Percentiles rank a stretch among this genome's conserved stretches.
Conservation (phyloP, 2,329 filamentous ascomycete genomes). For the Cylindrodendrum hubeiense region DNA sequence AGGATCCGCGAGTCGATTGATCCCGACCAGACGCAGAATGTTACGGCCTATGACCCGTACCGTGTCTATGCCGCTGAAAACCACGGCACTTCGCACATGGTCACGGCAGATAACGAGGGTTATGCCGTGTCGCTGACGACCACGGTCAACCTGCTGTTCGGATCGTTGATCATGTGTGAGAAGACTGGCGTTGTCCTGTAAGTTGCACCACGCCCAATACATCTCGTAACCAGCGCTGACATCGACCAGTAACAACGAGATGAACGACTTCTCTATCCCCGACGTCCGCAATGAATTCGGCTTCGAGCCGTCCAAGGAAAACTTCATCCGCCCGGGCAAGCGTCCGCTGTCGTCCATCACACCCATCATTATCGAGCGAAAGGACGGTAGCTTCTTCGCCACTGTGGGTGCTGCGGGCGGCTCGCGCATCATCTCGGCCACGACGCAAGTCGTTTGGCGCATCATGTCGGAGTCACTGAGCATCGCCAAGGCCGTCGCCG, state of each 20-base stretch:
- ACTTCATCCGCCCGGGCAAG: slow-evolving; percentile 86
- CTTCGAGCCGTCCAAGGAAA: slow-evolving; percentile 82
- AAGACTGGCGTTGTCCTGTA: slow-evolving; percentile 84
- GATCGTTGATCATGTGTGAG: slow-evolving; percentile 82
- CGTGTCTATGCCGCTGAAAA: slow-evolving; percentile 76
- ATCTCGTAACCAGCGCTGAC: background rate
- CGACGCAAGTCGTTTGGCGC: slow-evolving; percentile 79
- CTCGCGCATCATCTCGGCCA: slow-evolving; percentile 84
- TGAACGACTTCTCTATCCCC: slow-evolving; percentile 90
- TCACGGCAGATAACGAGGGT: slow-evolving; percentile 78
- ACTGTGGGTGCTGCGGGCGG: slow-evolving; percentile 84
- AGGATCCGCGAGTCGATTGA: slow-evolving; percentile 75
- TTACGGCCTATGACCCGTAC: slow-evolving; percentile 79
- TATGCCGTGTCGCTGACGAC: slow-evolving; percentile 86
- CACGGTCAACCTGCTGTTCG: slow-evolving; percentile 90
- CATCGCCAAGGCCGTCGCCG: slow-evolving; percentile 70
- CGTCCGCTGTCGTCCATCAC: slow-evolving; percentile 86
- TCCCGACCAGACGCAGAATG: slow-evolving; percentile 77
- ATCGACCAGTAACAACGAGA: slow-evolving; percentile 67
- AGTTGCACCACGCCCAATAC: slow-evolving; percentile 57
- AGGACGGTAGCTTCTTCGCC: slow-evolving; percentile 74
- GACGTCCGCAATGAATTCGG: slow-evolving; percentile 83
- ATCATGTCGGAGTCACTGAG: slow-evolving; percentile 69
- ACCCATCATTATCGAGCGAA: slow-evolving; percentile 78
- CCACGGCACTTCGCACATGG: slow-evolving; percentile 80